Percentiles rank a stretch among this genome's conserved stretches.
Evolutionary conservation across 1,139 yeast species (phyloP).

Genomic region (Debaryomyces psychrophilus): DNA sequence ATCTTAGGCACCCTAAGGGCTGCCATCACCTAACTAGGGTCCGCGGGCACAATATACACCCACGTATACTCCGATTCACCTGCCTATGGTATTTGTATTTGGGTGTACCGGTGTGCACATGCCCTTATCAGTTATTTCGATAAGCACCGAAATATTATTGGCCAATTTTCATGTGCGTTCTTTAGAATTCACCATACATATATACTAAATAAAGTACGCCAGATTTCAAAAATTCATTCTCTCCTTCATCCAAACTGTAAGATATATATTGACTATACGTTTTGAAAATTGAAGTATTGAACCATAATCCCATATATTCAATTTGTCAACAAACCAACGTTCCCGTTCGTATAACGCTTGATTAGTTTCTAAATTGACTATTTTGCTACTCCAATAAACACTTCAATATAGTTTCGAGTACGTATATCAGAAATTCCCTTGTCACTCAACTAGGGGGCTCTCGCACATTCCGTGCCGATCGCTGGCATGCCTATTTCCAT

Average conservation of each 20-base stretch:
- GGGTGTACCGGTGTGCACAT: not conserved
- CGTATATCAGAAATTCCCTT: slow-evolving; percentile 1
- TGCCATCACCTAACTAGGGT: not conserved
- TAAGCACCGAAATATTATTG: slow-evolving; percentile 8
- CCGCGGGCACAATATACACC: not conserved
- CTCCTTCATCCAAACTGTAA: slow-evolving; percentile 4
- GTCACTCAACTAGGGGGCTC: too few relatives aligned
- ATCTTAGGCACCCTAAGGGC: not conserved
- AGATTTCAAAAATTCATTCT: not conserved
- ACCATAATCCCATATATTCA: not conserved
- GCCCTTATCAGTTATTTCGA: slow-evolving; percentile 5
- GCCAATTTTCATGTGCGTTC: not conserved
- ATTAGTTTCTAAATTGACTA: not conserved
- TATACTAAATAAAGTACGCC: not conserved
- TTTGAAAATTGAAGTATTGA: slow-evolving; percentile 6
- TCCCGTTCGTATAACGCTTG: slow-evolving; percentile 4
- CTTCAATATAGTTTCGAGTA: slow-evolving; percentile 5
- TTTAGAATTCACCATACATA: not conserved
- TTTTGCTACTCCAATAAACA: not conserved
- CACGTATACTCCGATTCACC: not conserved
- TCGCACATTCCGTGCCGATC: not conserved
- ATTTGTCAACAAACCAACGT: not conserved
- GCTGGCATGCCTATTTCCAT: not conserved
- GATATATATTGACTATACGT: slow-evolving; percentile 8
- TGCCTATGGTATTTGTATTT: not conserved